Conservation (phyloP, 345 rosid genomes). For the Moricandia moricandioides region DNA sequence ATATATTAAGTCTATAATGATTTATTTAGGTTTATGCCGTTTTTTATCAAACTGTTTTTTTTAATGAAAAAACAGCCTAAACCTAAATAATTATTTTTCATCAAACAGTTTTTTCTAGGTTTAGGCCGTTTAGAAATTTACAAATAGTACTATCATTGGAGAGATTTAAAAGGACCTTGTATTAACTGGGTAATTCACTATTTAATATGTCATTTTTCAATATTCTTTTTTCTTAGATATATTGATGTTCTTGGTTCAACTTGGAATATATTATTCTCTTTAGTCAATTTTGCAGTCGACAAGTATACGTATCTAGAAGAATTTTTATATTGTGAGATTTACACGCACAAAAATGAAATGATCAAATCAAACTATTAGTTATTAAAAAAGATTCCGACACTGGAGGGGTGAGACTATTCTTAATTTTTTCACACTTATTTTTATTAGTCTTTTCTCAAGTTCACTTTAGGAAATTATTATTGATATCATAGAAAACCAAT, state of each 20-base stretch:
- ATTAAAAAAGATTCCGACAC: not conserved
- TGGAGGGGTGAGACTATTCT: not conserved
- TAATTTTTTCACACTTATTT: not conserved
- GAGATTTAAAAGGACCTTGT: not conserved
- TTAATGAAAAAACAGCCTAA: too few species aligned
- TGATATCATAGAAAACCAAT: slow-evolving; percentile 7
- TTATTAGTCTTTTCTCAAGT: not conserved
- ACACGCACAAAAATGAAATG: not conserved
- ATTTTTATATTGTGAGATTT: not conserved
- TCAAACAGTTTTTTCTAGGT: not conserved
- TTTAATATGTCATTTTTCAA: not conserved
- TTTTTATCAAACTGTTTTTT: too few species aligned
- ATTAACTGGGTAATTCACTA: not conserved
- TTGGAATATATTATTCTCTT: not conserved
- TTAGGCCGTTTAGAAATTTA: too few species aligned
- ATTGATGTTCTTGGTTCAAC: not conserved
- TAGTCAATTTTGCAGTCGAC: not conserved
- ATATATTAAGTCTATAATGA: not conserved
- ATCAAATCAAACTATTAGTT: not conserved
- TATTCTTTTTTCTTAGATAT: slow-evolving; percentile 2
- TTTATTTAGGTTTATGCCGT: not conserved
- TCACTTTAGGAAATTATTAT: not conserved
- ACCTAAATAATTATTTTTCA: too few species aligned
- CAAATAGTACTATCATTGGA: not conserved
- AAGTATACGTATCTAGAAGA: slow-evolving; percentile 8